Evolutionary conservation across 352 stramenopile species (phyloP).

Genomic region (Phytophthora ramorum): DNA sequence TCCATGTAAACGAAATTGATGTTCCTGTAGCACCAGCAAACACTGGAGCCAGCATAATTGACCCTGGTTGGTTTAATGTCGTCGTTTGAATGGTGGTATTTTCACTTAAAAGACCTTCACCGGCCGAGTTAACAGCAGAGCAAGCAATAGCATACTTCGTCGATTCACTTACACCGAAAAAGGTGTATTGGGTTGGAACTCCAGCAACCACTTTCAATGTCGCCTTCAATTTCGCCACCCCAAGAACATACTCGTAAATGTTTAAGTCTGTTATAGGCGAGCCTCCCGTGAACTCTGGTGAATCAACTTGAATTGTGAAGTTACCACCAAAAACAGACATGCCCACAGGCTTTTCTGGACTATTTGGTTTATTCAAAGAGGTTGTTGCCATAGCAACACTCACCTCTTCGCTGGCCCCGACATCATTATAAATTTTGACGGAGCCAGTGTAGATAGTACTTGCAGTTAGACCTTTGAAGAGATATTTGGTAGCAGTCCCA

Average conservation of each 20-base stretch:
- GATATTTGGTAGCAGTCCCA: constrained; percentile 22
- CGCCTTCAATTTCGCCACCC: constrained; percentile 21
- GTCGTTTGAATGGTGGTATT: constrained; percentile 37
- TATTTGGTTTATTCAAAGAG: constrained; percentile 21
- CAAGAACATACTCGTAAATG: constrained; percentile 47
- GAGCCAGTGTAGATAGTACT: constrained; percentile 41
- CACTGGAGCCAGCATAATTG: constrained; percentile 34
- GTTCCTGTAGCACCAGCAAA: constrained; percentile 40
- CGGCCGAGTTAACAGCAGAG: constrained; percentile 47
- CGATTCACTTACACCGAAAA: constrained; percentile 34
- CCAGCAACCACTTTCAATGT: constrained; percentile 24
- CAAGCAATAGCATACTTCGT: constrained; percentile 50
- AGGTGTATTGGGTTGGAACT: constrained; percentile 25
- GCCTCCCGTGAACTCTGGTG: constrained; percentile 56
- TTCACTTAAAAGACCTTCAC: constrained; percentile 41
- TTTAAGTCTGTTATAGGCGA: constrained; percentile 40
- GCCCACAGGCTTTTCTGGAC: constrained; percentile 33
- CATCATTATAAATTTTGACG: constrained; percentile 41
- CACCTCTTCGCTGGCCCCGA: constrained; percentile 39
- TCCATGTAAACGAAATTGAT: constrained; percentile 48
- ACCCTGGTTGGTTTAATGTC: constrained; percentile 41
- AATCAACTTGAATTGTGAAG: constrained; percentile 52
- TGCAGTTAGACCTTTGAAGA: constrained; percentile 49
- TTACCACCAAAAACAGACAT: constrained; percentile 62
- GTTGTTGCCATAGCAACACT: constrained; percentile 35